phyloP scores from a whole-genome alignment of 2,329 filamentous ascomycete genomes.

The Boeremia exigua region DNA sequence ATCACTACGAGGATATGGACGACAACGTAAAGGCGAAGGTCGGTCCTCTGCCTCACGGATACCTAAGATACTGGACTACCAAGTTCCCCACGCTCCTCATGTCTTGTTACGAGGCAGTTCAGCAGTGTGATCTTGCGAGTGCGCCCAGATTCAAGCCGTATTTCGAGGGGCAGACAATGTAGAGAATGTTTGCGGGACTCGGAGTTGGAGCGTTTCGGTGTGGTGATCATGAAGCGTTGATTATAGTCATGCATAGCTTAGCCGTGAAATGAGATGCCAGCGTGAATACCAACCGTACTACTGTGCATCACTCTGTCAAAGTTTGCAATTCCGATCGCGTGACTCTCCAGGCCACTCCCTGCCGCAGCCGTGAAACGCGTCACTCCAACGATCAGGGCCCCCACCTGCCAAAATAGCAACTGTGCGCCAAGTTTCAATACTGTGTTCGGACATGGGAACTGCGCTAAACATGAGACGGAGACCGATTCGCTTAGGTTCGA shows the following conservation, averaged over 20 bases:
- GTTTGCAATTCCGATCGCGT: not conserved
- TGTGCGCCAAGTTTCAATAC: constrained; percentile 16
- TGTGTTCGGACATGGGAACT: constrained; percentile 12
- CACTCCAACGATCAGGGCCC: constrained; percentile 6
- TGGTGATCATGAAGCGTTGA: not conserved
- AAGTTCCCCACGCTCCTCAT: constrained; percentile 81
- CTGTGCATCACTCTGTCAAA: not conserved
- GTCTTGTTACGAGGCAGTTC: constrained; percentile 77
- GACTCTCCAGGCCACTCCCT: not conserved
- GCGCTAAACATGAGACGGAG: constrained; percentile 17
- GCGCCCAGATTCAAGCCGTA: constrained; percentile 75
- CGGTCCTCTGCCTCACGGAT: constrained; percentile 77
- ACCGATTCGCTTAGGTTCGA: constrained; percentile 15
- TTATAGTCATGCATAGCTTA: constrained; percentile 3
- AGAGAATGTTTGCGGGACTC: not conserved
- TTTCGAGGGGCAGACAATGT: constrained; percentile 53
- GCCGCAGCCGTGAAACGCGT: constrained; percentile 5
- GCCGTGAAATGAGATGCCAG: constrained; percentile 2
- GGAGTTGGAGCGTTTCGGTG: not conserved
- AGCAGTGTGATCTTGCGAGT: constrained; percentile 67
- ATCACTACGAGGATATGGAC: constrained; percentile 97
- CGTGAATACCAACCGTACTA: not conserved
- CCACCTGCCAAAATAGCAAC: constrained; percentile 17
- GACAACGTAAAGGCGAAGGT: constrained; percentile 76
- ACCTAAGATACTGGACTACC: constrained; percentile 81